Percentiles rank a stretch among this genome's conserved stretches.
Conservation (phyloP, 192 early-diverging fungal genomes). For the Gorgonomyces haynaldii region DNA sequence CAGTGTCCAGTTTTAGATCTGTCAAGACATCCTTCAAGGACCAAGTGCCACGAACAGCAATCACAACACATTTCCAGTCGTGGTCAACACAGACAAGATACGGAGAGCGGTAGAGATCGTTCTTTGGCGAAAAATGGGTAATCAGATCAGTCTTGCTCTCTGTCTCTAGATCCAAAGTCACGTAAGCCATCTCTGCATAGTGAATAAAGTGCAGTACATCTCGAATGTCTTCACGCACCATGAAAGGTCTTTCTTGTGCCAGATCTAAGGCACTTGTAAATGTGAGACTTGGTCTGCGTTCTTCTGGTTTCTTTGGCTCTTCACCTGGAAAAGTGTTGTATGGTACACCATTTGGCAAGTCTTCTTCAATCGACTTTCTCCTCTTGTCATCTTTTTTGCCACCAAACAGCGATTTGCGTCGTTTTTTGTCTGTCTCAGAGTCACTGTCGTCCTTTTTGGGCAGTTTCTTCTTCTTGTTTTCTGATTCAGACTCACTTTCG, state of each 20-base stretch:
- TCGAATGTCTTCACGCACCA: constrained; percentile 19
- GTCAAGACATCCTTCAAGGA: constrained; percentile 26
- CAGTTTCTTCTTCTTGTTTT: no score
- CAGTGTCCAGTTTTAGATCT: constrained; percentile 28
- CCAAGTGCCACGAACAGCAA: constrained; percentile 32
- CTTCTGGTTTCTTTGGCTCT: constrained; percentile 1
- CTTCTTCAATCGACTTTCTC: neutral
- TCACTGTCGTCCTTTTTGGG: no score
- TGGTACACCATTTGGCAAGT: neutral
- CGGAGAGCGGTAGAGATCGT: constrained; percentile 26
- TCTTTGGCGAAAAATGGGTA: constrained; percentile 7
- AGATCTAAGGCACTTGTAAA: constrained; percentile 5
- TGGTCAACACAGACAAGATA: constrained; percentile 26
- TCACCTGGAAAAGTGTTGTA: neutral
- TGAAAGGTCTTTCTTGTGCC: neutral
- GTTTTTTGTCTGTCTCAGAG: no score
- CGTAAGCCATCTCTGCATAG: constrained; percentile 30
- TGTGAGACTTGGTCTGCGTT: neutral
- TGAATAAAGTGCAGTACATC: constrained; percentile 27
- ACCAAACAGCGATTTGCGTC: no score
- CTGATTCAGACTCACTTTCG: no score
- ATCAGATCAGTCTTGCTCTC: constrained; percentile 3
- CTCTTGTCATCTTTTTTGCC: constrained; percentile 1
- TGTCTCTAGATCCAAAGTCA: constrained; percentile 12
- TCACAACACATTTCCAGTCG: constrained; percentile 22